Base-by-base conservation (phyloP, 1,139 yeast species). In the Pichia sp. region DNA sequence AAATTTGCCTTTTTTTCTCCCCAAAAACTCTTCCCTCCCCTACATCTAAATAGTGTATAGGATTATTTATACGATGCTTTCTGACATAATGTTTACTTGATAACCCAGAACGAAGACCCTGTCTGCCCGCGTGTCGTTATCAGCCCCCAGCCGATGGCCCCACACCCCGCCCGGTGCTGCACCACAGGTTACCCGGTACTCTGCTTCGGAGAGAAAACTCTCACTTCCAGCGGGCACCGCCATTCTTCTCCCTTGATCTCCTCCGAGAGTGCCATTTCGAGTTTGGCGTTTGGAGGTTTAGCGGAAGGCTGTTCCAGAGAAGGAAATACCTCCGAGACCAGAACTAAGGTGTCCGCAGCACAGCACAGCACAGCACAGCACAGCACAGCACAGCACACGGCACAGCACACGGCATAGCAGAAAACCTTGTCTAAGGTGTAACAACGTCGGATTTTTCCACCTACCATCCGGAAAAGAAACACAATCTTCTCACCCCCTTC, bases 191-290 rank as follows among this genome's bases (percentile, higher is more conserved):
- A 45, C 48, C 48, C 48, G 48, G 48, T 27, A 45, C 48, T 45
- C 48, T 27, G 24, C 17, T 34, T 29, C 20, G 16, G 24, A 43
- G 33, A 30, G 27, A 43, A 43, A 38, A 38, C 17, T 38, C 41
- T n/a, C 45, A 20, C 9, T 27, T 17, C 4, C 30, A 42, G 16
- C 46, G 46, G 46, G 49, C 49, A 46, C 49, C 49, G 49, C 49
- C 49, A 20, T 48, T 48, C 46, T 48, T 16, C 42, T 9, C n/a
- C 40, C 41, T 17, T 30, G 50, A 40, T 48, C 42, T 48, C 49
- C 38, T 33, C 49, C 41, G 41, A 46, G 31, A 36, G 16, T 41
- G 34, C 46, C 46, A 38, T n/a, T 38, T 38, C 24, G 16, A n/a
- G 17, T 38, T 38, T 38, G 41, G 41, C 41, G 41, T 38, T n/a